Evolutionary conservation across 2,329 filamentous ascomycete species (phyloP).

Genomic region (Macrophomina phaseolina): DNA sequence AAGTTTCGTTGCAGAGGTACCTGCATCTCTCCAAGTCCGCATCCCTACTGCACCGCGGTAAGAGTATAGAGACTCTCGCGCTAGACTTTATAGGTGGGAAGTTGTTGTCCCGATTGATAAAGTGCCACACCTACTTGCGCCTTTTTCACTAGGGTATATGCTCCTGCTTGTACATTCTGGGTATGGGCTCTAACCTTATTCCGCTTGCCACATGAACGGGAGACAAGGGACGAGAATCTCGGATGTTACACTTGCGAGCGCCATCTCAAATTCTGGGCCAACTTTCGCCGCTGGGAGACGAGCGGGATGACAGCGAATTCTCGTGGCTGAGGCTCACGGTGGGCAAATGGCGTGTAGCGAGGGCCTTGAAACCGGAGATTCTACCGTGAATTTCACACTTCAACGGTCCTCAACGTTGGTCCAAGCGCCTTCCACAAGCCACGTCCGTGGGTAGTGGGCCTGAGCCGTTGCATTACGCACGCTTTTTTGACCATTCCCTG

Average conservation of each 20-base stretch:
- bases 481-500: neutral
- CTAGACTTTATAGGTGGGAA: neutral
- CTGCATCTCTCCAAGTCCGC: neutral
- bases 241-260: neutral
- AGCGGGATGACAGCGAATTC: neutral
- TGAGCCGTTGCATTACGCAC: slow-evolving; percentile 9
- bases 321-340: neutral
- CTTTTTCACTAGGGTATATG: neutral
- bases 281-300: neutral
- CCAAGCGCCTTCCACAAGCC: neutral
- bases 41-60: neutral
- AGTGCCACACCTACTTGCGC: neutral
- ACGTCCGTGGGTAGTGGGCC: slow-evolving; percentile 8
- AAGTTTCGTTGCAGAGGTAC: neutral
- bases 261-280: slow-evolving; percentile 1
- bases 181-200: slow-evolving; percentile 6
- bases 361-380: slow-evolving; percentile 8
- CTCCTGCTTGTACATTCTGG: slow-evolving; percentile 1
- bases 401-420: neutral
- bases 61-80: neutral
- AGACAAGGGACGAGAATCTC: neutral
- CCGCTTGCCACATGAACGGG: neutral
- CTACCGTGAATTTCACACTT: neutral
- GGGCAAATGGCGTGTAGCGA: neutral
- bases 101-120: neutral